These are phyloP conservation scores for Oryza australiensis DNA, from an alignment of 176 grass and related monocot genomes.

Conservation along the genomic window DNA sequence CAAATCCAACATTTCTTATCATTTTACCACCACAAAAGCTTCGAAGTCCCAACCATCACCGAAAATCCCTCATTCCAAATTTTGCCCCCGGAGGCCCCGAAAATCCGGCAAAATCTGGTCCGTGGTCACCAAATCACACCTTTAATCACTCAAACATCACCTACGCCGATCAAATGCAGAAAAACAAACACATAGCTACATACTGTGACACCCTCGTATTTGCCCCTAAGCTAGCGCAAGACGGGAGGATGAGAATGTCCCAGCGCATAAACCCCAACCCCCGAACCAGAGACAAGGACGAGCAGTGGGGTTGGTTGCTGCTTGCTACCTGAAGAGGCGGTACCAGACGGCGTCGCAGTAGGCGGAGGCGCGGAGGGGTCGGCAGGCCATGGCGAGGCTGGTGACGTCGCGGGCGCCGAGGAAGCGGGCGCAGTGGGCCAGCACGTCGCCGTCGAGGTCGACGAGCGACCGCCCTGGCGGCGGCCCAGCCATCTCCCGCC, in stretches of 20 bases:
- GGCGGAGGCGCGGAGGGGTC: constrained; percentile 52
- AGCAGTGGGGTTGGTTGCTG: not conserved
- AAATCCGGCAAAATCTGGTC: not conserved
- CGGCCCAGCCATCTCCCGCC: constrained; percentile 20
- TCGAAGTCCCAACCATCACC: not conserved
- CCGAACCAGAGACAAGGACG: not conserved
- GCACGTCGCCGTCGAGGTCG: constrained; percentile 65
- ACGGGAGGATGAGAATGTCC: not conserved
- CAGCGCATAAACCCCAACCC: not conserved
- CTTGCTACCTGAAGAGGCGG: constrained; percentile 67
- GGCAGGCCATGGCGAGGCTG: constrained; percentile 68
- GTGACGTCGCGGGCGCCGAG: constrained; percentile 58
- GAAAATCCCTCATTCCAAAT: not conserved
- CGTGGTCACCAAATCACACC: not conserved
- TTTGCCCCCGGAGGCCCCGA: not conserved
- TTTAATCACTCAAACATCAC: not conserved
- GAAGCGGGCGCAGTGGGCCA: constrained; percentile 62
- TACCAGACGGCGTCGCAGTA: constrained; percentile 77
- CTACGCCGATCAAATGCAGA: not conserved
- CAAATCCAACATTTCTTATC: not conserved
- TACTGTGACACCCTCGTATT: not conserved
- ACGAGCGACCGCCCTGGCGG: constrained; percentile 44
- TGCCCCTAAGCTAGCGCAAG: not conserved
- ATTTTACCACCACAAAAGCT: not conserved
- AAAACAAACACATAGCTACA: not conserved